phyloP scores from a whole-genome alignment of 441 rosid genomes.

The Rhodomyrtus psidioides region DNA sequence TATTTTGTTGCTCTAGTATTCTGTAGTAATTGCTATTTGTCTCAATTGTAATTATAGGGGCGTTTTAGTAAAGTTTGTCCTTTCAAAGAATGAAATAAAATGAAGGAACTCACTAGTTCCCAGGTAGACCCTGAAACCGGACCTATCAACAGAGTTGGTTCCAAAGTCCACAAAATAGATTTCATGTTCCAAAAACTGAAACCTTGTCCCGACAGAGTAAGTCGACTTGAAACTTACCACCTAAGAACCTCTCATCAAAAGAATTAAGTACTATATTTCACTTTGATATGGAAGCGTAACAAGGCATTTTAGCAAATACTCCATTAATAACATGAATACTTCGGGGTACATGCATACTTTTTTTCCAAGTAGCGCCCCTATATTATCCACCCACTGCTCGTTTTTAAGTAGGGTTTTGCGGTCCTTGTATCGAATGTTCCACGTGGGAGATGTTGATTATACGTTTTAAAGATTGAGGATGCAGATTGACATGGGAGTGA shows the following conservation, averaged over 20 bases:
- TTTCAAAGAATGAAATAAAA: background rate
- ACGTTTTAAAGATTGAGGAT: background rate
- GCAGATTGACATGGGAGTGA: background rate
- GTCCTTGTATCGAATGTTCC: background rate
- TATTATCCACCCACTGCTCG: background rate
- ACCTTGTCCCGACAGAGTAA: background rate
- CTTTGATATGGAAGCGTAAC: too few relatives aligned
- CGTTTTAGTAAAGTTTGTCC: background rate
- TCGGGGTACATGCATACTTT: fast-evolving
- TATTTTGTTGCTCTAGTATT: too few relatives aligned
- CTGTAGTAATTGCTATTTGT: too few relatives aligned
- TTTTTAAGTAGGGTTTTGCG: background rate
- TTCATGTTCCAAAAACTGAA: fast-evolving
- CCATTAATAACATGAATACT: background rate
- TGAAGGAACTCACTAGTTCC: background rate
- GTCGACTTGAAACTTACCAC: background rate
- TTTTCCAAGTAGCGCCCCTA: background rate
- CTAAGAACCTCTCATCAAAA: fast-evolving
- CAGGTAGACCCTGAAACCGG: background rate
- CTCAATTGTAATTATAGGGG: too few relatives aligned
- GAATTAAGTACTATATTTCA: too few relatives aligned
- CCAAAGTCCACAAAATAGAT: background rate
- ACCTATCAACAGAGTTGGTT: background rate
- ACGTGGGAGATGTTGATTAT: background rate
- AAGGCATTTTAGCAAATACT: fast-evolving